A percentile compares a stretch with the other conserved stretches of the same genome.
phyloP scores from a whole-genome alignment of 2,329 filamentous ascomycete species.

The Fusarium sp. region DNA sequence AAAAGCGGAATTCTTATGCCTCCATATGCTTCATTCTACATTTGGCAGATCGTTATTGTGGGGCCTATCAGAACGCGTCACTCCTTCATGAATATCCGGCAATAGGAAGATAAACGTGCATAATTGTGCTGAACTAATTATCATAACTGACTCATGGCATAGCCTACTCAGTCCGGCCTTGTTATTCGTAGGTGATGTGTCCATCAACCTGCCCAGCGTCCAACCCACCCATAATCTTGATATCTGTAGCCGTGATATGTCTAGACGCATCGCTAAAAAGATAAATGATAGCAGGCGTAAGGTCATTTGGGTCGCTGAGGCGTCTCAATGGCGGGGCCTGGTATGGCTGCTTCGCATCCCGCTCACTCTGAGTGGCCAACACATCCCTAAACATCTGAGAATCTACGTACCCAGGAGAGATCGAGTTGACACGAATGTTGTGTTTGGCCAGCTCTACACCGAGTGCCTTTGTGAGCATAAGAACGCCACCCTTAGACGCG shows the following conservation, averaged over 20 bases:
- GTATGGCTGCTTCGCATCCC: slow-evolving; percentile 49
- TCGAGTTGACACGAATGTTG: slow-evolving; percentile 51
- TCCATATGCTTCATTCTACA: neutral
- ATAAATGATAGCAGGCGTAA: slow-evolving; percentile 50
- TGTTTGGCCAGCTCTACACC: slow-evolving; percentile 51
- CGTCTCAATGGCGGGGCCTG: slow-evolving; percentile 49
- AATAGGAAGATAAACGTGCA: neutral
- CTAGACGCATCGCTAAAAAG: slow-evolving; percentile 55
- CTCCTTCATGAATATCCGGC: neutral
- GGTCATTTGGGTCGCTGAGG: slow-evolving; percentile 53
- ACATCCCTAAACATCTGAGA: slow-evolving; percentile 49
- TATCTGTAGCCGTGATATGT: slow-evolving; percentile 56
- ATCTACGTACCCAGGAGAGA: slow-evolving; percentile 52
- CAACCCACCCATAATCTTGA: slow-evolving; percentile 56
- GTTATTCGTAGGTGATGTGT: neutral
- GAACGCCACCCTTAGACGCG: slow-evolving; percentile 53
- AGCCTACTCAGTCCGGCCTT: rapidly evolving
- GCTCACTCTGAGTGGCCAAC: slow-evolving; percentile 32
- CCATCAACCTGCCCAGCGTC: neutral
- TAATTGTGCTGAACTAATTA: rapidly evolving
- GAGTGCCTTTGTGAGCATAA: slow-evolving; percentile 51
- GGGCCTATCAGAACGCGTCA: neutral
- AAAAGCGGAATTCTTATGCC: neutral
- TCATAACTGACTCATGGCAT: rapidly evolving
- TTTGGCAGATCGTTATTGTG: neutral